These are phyloP conservation scores for Tulasnella sp. DNA, from an alignment of 768 basidiomycete species.

Conservation along the genomic window DNA sequence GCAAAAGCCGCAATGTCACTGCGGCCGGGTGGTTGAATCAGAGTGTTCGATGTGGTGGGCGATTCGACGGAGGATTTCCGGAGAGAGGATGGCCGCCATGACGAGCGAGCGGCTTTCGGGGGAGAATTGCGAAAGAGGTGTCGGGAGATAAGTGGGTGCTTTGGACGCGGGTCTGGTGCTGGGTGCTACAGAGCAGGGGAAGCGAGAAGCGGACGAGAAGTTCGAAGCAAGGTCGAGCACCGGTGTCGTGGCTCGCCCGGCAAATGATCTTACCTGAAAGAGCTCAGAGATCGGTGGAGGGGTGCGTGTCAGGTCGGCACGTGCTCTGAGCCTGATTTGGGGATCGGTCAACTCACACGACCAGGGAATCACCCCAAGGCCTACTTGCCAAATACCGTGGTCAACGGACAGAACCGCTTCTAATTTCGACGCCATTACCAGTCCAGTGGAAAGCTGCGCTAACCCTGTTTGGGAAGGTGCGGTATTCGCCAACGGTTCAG, in stretches of 20 bases:
- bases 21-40: background rate
- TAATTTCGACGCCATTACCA: background rate
- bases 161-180: background rate
- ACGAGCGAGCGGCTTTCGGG: constrained; percentile 11
- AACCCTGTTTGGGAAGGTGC: background rate
- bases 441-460: constrained; percentile 2
- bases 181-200: constrained; percentile 6
- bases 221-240: background rate
- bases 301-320: constrained; percentile 16
- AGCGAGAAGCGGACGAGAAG: constrained; percentile 8
- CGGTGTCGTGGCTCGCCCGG: background rate
- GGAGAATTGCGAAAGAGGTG: background rate
- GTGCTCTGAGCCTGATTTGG: constrained; percentile 7
- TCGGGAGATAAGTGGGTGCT: background rate
- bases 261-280: constrained; percentile 13
- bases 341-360: constrained; percentile 6
- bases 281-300: constrained; percentile 12
- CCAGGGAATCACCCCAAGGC: background rate
- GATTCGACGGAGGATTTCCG: constrained; percentile 19
- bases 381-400: background rate
- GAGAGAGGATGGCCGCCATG: constrained; percentile 14
- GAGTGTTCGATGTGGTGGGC: constrained; percentile 14
- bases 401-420: constrained; percentile 9
- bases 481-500: background rate
- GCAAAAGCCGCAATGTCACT: constrained; percentile 15